Conservation (phyloP, 805 yeast genomes). For the Maudiozyma saulgeensis region DNA sequence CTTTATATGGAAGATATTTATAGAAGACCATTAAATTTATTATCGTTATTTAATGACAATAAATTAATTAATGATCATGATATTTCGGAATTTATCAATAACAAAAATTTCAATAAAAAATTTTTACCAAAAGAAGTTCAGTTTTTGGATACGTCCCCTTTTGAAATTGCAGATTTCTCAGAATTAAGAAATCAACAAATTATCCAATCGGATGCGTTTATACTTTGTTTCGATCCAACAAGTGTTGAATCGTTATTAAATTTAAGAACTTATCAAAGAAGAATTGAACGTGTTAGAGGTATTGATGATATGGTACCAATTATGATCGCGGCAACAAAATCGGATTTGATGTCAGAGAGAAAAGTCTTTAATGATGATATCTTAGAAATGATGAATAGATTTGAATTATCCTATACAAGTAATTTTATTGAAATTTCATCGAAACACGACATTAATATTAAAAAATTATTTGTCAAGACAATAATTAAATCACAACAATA, state of each 20-base stretch:
- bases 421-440: conserved; percentile 19
- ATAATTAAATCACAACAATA: conserved; percentile 9
- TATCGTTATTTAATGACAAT: not conserved
- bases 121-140: conserved; percentile 11
- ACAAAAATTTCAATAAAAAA: not conserved
- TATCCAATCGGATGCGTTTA: conserved; percentile 24
- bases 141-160: conserved; percentile 16
- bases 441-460: conserved; percentile 12
- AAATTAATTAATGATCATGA: not conserved
- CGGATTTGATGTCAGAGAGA: conserved; percentile 10
- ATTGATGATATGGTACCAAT: conserved; percentile 14
- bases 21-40: conserved; percentile 5
- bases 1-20: conserved; percentile 13
- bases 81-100: not conserved
- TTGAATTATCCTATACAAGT: conserved; percentile 8
- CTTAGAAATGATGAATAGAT: conserved; percentile 9
- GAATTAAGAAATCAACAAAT: conserved; percentile 19
- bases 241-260: conserved; percentile 14
- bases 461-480: conserved; percentile 9
- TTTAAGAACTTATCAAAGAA: conserved; percentile 12
- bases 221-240: conserved; percentile 21
- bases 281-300: conserved; percentile 15
- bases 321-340: conserved; percentile 15
- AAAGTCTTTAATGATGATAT: conserved; percentile 10
- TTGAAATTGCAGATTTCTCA: conserved; percentile 17